Evolutionary conservation across 2,329 filamentous ascomycete genomes (phyloP), one percentile per base, ranked within the genome.

Genomic region (Phaeosphaeriaceae sp.): DNA sequence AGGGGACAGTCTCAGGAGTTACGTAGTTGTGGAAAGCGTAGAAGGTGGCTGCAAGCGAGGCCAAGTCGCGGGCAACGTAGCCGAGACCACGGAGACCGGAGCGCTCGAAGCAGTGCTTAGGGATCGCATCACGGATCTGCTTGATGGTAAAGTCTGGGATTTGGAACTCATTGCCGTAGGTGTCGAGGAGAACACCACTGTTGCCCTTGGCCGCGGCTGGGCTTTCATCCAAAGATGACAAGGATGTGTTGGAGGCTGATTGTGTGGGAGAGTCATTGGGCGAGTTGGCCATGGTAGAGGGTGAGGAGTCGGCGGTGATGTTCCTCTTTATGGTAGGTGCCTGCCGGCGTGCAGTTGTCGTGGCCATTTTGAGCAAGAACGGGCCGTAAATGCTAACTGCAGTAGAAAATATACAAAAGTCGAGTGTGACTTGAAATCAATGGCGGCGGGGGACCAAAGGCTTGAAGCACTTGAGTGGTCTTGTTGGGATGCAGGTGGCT

Each of bases 81-180:
- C 73, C 78, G 71, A 97, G 81, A 60, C 92, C 88, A 60, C 79
- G 85, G 59, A 85, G 73, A 54, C 84, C 89, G 38, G 90, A 96
- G 54, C 94, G 88, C 80, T 97, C 83, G 76, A 89, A 97, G 84
- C 94, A 99, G 83, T 97, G 94, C 77, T 92, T 91, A 59, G 94
- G 94, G 63, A 99, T 99, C 73, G 94, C 94, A 78, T 96, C 89
- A 69, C 91, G 88, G 72, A 99, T 93, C 72, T 99, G 85, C 82
- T 96, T 96, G 83, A 99, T 96, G 72, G 92, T 96, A 81, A 89
- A 99, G 77, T 97, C 88, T 62, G 94, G 94, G 48, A 96, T 83
- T 75, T 90, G 82, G 80, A 99, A 99, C 69, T 92, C 84, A 76
- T 97, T 96, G 76, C 94, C 94, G 74, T 96, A 94, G 11, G 91